These are phyloP conservation scores for Avena eriantha DNA, from an alignment of 176 grass and related monocot species.

Conservation along the genomic window DNA sequence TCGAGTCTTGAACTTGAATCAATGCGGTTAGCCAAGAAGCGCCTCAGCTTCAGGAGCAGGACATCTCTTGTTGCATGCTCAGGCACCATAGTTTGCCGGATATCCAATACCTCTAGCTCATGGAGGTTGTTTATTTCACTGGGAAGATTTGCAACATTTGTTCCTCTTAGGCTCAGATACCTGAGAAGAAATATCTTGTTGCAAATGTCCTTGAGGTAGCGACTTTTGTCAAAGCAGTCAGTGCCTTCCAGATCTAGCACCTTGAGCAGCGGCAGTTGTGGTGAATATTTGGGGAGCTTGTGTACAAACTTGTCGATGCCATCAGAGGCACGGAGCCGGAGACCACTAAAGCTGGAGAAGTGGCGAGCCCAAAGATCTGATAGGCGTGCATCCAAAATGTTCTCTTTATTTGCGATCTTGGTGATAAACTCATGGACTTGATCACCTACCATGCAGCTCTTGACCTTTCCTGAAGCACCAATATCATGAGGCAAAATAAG, in stretches of 20 bases:
- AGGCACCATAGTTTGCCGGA: slow-evolving; percentile 28
- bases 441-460: slow-evolving; percentile 7
- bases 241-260: slow-evolving; percentile 33
- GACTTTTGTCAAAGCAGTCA: too few relatives aligned
- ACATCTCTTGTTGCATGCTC: background rate
- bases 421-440: slow-evolving; percentile 35
- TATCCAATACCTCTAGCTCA: slow-evolving; percentile 42
- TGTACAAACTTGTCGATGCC: background rate
- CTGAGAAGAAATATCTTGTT: slow-evolving; percentile 20
- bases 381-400: slow-evolving; percentile 2
- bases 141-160: background rate
- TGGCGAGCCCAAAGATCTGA: slow-evolving; percentile 28
- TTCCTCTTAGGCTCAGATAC: slow-evolving; percentile 35
- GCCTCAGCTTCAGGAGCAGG: slow-evolving; percentile 32
- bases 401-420: background rate
- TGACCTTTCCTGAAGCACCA: background rate
- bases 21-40: slow-evolving; percentile 12
- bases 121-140: slow-evolving; percentile 41
- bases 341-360: slow-evolving; percentile 37
- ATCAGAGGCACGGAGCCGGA: slow-evolving; percentile 13
- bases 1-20: background rate
- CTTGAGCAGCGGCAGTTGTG: slow-evolving; percentile 1
- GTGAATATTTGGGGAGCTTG: background rate
- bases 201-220: slow-evolving; percentile 24
- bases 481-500: slow-evolving; percentile 1